Conservation (phyloP, 1,139 yeast genomes). For the Sugiyamaella paludigena region DNA sequence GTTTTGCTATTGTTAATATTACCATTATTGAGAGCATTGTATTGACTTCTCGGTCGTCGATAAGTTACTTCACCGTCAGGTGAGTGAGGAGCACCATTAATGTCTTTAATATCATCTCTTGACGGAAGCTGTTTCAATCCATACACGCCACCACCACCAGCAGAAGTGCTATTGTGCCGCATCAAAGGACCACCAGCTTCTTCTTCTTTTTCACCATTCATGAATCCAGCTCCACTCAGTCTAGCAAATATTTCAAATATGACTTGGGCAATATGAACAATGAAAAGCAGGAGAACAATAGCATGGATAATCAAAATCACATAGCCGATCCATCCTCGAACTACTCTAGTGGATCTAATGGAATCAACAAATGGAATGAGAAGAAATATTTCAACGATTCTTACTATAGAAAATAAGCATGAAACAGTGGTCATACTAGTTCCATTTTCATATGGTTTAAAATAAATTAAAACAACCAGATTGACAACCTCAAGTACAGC, state of each 20-base stretch:
- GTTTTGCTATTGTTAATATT: not conserved
- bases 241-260: conserved; percentile 33
- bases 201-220: not conserved
- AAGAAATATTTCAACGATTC: conserved; percentile 31
- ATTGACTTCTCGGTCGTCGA: conserved; percentile 12
- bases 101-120: conserved; percentile 2
- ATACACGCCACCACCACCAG: not conserved
- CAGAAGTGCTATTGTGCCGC: not conserved
- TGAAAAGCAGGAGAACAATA: conserved; percentile 31
- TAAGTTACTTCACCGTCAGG: conserved; percentile 3
- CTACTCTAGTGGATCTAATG: conserved; percentile 24
- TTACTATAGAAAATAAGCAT: conserved; percentile 25
- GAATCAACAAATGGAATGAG: conserved; percentile 34
- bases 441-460: conserved; percentile 33
- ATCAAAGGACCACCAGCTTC: conserved; percentile 5
- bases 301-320: conserved; percentile 35
- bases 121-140: conserved; percentile 7
- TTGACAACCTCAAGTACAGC: conserved; percentile 33
- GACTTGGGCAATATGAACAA: conserved; percentile 34
- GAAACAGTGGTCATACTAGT: conserved; percentile 36
- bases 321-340: conserved; percentile 38
- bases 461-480: conserved; percentile 26
- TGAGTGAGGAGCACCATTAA: conserved; percentile 3
- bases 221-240: conserved; percentile 26
- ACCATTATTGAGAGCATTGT: not conserved